A percentile compares a stretch with the other conserved stretches of the same genome.
Evolutionary conservation across 768 basidiomycete species (phyloP).

Genomic region (Tephrocybe sp.): DNA sequence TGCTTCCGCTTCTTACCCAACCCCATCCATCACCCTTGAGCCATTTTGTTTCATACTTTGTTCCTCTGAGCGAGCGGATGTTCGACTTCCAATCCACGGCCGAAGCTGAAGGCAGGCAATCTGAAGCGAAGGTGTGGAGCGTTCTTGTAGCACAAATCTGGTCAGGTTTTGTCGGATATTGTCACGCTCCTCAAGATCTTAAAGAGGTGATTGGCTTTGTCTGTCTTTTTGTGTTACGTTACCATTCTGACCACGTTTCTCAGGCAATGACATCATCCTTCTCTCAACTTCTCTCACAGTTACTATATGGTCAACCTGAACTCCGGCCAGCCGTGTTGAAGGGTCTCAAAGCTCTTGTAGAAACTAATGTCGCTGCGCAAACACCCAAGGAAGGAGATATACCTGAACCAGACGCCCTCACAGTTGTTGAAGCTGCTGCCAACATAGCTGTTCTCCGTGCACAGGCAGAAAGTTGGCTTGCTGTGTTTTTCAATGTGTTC

Average conservation of each 20-base stretch:
- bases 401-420: slow-evolving; percentile 34
- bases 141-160: slow-evolving; percentile 93
- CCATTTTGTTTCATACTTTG: slow-evolving; percentile 89
- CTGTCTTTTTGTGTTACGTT: background rate
- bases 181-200: slow-evolving; percentile 77
- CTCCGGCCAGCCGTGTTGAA: slow-evolving; percentile 82
- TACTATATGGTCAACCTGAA: slow-evolving; percentile 87
- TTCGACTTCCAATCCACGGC: slow-evolving; percentile 86
- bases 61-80: slow-evolving; percentile 91
- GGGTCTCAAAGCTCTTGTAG: slow-evolving; percentile 78
- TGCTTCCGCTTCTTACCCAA: slow-evolving; percentile 83
- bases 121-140: slow-evolving; percentile 94
- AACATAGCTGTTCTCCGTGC: slow-evolving; percentile 73
- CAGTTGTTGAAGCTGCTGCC: slow-evolving; percentile 56
- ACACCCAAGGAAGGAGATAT: slow-evolving; percentile 33
- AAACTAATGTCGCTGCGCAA: slow-evolving; percentile 66
- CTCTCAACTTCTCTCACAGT: slow-evolving; percentile 86
- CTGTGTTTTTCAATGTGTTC: slow-evolving; percentile 97
- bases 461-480: slow-evolving; percentile 90
- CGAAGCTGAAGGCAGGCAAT: slow-evolving; percentile 66
- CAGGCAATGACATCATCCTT: slow-evolving; percentile 62
- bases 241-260: slow-evolving; percentile 4
- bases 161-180: slow-evolving; percentile 90
- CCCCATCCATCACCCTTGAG: slow-evolving; percentile 77
- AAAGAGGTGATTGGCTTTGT: slow-evolving; percentile 48